Conservation (phyloP, 2,329 filamentous ascomycete species). For the Bimuria novae-zelandiae region DNA sequence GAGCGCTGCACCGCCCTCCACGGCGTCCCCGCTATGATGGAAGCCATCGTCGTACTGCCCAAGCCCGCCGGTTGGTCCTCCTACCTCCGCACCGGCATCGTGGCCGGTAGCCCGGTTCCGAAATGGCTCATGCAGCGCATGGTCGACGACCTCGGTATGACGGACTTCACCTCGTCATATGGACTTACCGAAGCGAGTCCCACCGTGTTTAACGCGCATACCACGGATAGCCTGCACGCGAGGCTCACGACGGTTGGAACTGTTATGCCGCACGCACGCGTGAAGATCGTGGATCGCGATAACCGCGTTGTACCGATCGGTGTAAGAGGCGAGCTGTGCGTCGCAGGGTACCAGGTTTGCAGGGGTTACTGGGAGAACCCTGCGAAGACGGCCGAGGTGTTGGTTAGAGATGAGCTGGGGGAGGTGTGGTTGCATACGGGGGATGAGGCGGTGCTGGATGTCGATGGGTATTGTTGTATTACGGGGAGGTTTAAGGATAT, state of each 20-base stretch:
- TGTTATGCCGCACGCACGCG: conserved; percentile 71
- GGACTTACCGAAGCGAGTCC: conserved; percentile 78
- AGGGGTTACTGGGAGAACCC: conserved; percentile 68
- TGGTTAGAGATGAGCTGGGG: conserved; percentile 67
- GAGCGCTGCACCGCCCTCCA: conserved; percentile 69
- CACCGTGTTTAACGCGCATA: conserved; percentile 80
- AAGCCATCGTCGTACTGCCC: conserved; percentile 61
- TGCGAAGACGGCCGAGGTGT: conserved; percentile 74
- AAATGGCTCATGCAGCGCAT: conserved; percentile 74
- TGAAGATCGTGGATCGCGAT: conserved; percentile 75
- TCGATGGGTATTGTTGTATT: conserved; percentile 67
- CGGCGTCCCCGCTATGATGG: conserved; percentile 85
- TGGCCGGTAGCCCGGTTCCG: conserved; percentile 78
- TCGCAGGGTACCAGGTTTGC: conserved; percentile 77
- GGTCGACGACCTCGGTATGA: conserved; percentile 73
- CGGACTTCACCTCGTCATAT: conserved; percentile 63
- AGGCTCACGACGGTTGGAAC: conserved; percentile 75
- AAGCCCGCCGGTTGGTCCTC: conserved; percentile 51
- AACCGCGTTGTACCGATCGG: conserved; percentile 71
- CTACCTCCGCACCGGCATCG: conserved; percentile 72
- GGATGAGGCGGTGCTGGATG: conserved; percentile 46
- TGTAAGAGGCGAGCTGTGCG: conserved; percentile 73
- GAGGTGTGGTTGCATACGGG: conserved; percentile 48
- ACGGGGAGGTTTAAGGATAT: conserved; percentile 81
- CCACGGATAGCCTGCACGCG: conserved; percentile 69